These are phyloP conservation scores for Ceratocystis huliohia DNA, from an alignment of 2,329 filamentous ascomycete genomes.

Conservation along the genomic window DNA sequence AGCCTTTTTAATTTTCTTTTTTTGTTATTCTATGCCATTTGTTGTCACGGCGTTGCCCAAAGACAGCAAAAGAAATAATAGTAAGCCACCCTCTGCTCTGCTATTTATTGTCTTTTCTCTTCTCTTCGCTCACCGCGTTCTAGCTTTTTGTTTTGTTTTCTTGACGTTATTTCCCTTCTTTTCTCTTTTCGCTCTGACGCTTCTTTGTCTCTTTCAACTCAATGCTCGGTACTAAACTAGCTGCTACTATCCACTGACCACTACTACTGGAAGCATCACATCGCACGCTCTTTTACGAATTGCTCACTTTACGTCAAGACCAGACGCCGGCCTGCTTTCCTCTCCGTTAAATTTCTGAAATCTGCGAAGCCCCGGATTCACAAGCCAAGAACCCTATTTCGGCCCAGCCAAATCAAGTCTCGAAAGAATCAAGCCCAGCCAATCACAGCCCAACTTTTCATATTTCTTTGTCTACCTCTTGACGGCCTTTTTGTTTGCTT, in stretches of 20 bases:
- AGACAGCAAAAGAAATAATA: not conserved
- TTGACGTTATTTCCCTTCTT: not conserved
- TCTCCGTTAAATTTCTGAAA: not conserved
- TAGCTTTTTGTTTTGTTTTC: not conserved
- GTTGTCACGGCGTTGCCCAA: conserved; percentile 14
- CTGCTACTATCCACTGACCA: not conserved
- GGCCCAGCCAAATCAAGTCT: not conserved
- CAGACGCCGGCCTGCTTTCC: not conserved
- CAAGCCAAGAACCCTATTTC: not conserved
- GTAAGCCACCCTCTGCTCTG: not conserved
- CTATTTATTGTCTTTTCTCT: not conserved
- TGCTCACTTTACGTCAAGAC: not conserved
- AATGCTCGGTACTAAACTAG: not conserved
- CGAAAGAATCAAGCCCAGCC: not conserved
- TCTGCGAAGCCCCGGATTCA: not conserved
- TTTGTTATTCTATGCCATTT: conserved; percentile 1
- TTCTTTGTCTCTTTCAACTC: conserved; percentile 1
- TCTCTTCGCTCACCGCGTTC: conserved; percentile 2
- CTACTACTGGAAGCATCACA: not conserved
- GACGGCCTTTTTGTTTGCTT: not conserved
- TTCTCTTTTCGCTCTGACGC: not conserved
- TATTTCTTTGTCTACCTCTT: conserved; percentile 1
- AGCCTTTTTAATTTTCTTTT: not conserved
- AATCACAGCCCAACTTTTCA: not conserved
- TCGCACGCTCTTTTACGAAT: not conserved